Conservation (phyloP, 2,329 filamentous ascomycete species). For the Trichoderma cornu-damae region DNA sequence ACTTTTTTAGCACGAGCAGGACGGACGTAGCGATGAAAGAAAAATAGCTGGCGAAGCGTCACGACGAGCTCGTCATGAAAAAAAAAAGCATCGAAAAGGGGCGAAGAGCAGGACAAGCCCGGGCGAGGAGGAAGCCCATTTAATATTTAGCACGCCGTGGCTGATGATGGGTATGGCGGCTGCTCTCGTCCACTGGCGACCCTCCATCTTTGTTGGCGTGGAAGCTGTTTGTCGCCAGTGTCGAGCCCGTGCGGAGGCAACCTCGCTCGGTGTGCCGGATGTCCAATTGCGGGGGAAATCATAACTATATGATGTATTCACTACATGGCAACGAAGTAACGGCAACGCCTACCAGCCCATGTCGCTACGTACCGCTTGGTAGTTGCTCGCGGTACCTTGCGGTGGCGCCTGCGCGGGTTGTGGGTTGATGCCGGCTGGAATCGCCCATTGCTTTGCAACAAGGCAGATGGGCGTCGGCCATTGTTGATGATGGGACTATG, state of each 20-base stretch:
- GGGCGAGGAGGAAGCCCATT: conserved; percentile 14
- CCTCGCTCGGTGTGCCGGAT: conserved; percentile 11
- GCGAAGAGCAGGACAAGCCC: neutral
- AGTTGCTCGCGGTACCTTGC: conserved; percentile 15
- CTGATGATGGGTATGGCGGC: conserved; percentile 8
- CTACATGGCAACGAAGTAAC: neutral
- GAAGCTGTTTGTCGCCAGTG: neutral
- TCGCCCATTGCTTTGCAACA: neutral
- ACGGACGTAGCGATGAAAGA: neutral
- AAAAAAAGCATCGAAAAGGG: neutral
- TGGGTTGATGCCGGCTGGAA: conserved; percentile 1
- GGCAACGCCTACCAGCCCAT: neutral
- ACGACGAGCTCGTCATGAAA: neutral
- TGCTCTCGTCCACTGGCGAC: conserved; percentile 30
- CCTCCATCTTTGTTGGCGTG: conserved; percentile 26
- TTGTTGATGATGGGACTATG: neutral
- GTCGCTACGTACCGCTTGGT: neutral
- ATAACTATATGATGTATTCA: conserved; percentile 16
- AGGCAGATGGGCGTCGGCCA: neutral
- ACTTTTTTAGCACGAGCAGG: neutral
- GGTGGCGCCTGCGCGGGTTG: conserved; percentile 12
- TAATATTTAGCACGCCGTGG: conserved; percentile 14
- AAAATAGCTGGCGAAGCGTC: neutral
- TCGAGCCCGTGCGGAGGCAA: conserved; percentile 15
- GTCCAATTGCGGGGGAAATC: conserved; percentile 18